A percentile compares a stretch with the other conserved stretches of the same genome.
Conservation (phyloP, 768 basidiomycete genomes). For the Solioccasus polychromus region DNA sequence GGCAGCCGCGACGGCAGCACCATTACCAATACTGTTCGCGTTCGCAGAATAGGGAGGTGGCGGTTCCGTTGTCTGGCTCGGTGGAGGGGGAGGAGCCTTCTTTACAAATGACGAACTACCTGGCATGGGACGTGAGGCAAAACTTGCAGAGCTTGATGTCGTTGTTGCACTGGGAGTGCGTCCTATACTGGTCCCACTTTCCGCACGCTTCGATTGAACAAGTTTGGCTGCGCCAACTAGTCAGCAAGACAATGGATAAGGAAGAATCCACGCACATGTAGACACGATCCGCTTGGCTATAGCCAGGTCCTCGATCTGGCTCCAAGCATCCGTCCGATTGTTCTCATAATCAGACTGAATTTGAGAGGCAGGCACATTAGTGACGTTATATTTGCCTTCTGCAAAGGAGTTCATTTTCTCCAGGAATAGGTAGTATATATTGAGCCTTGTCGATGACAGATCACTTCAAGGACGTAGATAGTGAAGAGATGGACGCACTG, state of each 20-base stretch:
- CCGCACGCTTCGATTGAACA: slow-evolving; percentile 53
- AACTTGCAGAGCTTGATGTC: slow-evolving; percentile 27
- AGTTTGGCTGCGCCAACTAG: slow-evolving; percentile 50
- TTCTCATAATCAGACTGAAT: slow-evolving; percentile 76
- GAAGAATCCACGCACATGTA: slow-evolving; percentile 58
- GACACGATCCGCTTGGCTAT: slow-evolving; percentile 84
- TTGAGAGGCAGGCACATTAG: slow-evolving; percentile 61
- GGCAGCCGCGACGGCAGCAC: slow-evolving; percentile 37
- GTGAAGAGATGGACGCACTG: slow-evolving; percentile 59
- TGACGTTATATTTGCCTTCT: slow-evolving; percentile 71
- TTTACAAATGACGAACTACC: slow-evolving; percentile 35
- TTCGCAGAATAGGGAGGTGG: slow-evolving; percentile 38
- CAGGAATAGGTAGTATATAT: slow-evolving; percentile 90
- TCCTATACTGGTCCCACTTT: slow-evolving; percentile 30
- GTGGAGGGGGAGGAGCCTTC: slow-evolving; percentile 41
- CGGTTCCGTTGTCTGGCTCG: slow-evolving; percentile 36
- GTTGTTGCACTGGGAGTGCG: slow-evolving; percentile 26
- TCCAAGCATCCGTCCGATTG: slow-evolving; percentile 80
- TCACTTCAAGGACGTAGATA: not conserved
- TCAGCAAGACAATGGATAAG: slow-evolving; percentile 7
- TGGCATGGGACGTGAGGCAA: slow-evolving; percentile 26
- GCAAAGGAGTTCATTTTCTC: slow-evolving; percentile 92
- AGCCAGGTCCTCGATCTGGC: slow-evolving; percentile 70
- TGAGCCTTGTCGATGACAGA: slow-evolving; percentile 52
- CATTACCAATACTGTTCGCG: slow-evolving; percentile 16